A percentile compares a stretch with the other conserved stretches of the same genome.
phyloP scores from a whole-genome alignment of 2,329 filamentous ascomycete species.

The Furcasterigmium sp. region DNA sequence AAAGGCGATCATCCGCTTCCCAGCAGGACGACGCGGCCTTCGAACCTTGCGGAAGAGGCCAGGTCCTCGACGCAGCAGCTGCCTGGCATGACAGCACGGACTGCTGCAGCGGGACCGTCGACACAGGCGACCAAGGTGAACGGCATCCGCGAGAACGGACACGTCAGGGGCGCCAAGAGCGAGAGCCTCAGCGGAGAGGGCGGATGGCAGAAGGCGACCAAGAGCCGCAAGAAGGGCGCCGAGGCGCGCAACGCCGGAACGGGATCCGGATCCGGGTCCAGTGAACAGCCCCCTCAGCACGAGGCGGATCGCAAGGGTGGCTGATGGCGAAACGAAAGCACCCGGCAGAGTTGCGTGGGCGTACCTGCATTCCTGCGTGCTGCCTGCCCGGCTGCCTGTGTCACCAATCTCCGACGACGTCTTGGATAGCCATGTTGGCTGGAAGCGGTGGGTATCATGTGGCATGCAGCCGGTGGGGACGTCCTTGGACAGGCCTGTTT shows the following conservation, averaged over 20 bases:
- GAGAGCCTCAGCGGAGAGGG: constrained; percentile 40
- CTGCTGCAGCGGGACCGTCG: constrained; percentile 5
- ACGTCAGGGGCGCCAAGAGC: constrained; percentile 48
- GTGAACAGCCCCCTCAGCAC: constrained; percentile 52
- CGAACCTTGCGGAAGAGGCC: constrained; percentile 13
- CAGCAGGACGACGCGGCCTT: constrained; percentile 3
- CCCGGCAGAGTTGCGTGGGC: background rate
- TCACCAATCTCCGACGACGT: background rate
- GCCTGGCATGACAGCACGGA: background rate
- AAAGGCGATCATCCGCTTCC: constrained; percentile 22
- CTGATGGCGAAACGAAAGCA: constrained; percentile 28
- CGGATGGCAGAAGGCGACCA: constrained; percentile 56
- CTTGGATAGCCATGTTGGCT: background rate
- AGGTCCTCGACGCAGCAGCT: constrained; percentile 13
- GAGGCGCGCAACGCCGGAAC: constrained; percentile 42
- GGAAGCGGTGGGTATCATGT: background rate
- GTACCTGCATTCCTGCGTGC: background rate
- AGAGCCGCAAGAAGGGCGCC: constrained; percentile 44
- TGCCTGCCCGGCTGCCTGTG: background rate
- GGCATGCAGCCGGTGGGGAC: too few species aligned
- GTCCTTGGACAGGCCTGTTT: constrained; percentile 3
- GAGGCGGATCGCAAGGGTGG: constrained; percentile 60
- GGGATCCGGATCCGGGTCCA: constrained; percentile 24
- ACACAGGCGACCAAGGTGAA: constrained; percentile 25
- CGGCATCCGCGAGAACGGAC: constrained; percentile 43